Evolutionary conservation across 768 basidiomycete genomes (phyloP).

Genomic region (Podaxis sp.): DNA sequence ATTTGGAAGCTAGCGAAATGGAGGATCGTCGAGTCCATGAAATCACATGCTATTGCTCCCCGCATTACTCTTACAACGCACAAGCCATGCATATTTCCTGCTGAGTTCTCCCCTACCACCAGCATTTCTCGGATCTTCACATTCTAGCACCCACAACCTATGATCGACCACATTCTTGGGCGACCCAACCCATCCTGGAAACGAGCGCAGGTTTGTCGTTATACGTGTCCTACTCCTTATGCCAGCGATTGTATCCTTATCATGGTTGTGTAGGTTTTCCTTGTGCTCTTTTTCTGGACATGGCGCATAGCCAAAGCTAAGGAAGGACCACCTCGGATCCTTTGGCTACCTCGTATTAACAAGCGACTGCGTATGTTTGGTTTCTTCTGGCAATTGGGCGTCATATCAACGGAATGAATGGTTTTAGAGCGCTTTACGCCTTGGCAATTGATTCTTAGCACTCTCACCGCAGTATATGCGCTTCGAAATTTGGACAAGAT

Average conservation of each 20-base stretch:
- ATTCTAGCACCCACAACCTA: conserved; percentile 26
- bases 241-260: not conserved
- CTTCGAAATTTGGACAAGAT: conserved; percentile 83
- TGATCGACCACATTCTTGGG: conserved; percentile 94
- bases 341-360: conserved; percentile 63
- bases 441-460: conserved; percentile 92
- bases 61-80: not conserved
- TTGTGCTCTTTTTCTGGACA: conserved; percentile 91
- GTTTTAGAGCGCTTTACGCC: conserved; percentile 78
- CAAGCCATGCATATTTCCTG: not conserved
- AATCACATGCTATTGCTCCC: conserved; percentile 8
- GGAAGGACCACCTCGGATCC: conserved; percentile 60
- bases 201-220: conserved; percentile 62
- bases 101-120: not conserved
- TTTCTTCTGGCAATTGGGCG: not conserved
- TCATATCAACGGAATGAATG: conserved; percentile 9
- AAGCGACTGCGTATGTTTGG: conserved; percentile 51
- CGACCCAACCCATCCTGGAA: conserved; percentile 90
- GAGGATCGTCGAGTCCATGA: not conserved
- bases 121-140: not conserved
- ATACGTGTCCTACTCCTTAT: not conserved
- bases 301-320: conserved; percentile 73
- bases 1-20: not conserved
- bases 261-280: conserved; percentile 60
- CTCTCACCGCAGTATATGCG: conserved; percentile 83